These are phyloP conservation scores for Amanita molliuscula DNA, from an alignment of 768 basidiomycete genomes.

Conservation along the genomic window DNA sequence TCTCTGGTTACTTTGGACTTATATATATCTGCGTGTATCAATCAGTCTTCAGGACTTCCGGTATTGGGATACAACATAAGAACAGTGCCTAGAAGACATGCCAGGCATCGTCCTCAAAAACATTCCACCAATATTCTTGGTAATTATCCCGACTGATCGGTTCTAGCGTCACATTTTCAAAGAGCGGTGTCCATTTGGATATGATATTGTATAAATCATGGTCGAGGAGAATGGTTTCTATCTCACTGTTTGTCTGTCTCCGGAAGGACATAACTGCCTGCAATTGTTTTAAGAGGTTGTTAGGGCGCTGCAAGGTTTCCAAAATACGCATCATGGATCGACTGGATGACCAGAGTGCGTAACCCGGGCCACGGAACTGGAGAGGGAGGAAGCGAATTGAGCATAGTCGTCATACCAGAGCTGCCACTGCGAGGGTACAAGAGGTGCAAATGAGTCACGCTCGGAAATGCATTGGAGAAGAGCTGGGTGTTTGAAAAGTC, in stretches of 20 bases:
- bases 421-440: slow-evolving; percentile 10
- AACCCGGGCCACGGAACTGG: slow-evolving; percentile 13
- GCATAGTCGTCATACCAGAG: slow-evolving; percentile 5
- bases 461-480: slow-evolving; percentile 19
- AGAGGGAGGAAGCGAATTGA: slow-evolving; percentile 11
- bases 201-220: slow-evolving; percentile 14
- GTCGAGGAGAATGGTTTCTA: slow-evolving; percentile 19
- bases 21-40: neutral
- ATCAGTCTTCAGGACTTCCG: neutral
- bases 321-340: slow-evolving; percentile 15
- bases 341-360: slow-evolving; percentile 18
- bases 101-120: slow-evolving; percentile 9
- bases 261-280: slow-evolving; percentile 12
- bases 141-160: slow-evolving; percentile 12
- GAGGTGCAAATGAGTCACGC: slow-evolving; percentile 21
- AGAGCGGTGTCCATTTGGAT: neutral
- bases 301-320: neutral
- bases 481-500: slow-evolving; percentile 12
- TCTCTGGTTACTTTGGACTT: neutral
- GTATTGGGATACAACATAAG: neutral
- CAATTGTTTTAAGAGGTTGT: slow-evolving; percentile 13
- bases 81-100: neutral
- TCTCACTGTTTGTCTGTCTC: slow-evolving; percentile 8
- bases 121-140: slow-evolving; percentile 22
- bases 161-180: neutral